Evolutionary conservation across 352 stramenopile species (phyloP), one percentile per base, ranked within the genome.

Genomic region (Globisporangium cederbergense): DNA sequence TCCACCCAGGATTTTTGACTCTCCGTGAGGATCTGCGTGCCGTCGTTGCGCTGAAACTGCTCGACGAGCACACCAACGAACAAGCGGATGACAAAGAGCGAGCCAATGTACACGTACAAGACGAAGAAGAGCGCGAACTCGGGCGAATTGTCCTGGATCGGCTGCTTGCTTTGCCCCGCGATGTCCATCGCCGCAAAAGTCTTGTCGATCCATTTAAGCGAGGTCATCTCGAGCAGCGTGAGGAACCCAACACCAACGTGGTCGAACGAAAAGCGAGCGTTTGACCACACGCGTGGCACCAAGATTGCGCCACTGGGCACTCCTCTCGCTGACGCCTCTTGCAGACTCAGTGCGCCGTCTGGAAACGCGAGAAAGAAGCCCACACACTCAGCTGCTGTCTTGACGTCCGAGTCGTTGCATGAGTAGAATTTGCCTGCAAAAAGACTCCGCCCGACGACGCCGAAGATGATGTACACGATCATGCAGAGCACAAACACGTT

Each of bases 41-140:
- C 84, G 52, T 91, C 90, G 66, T 93, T 93, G 43, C 84, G 84
- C 56, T 93, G 84, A 70, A 93, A 93, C 56, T 93, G 81, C 67
- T 93, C 84, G 9, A 91, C 84, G 11, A 93, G 76, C 20, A 93
- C 84, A 42, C 84, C 84, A 3, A 93, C 84, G 64, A 93, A 91
- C 14, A 93, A 62, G 14, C 84, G 80, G 28, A 93, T 89, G 58
- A 91, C 81, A 58, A 93, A 93, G 11, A 93, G 76, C 54, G 81
- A 78, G 25, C 84, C 84, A 30, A 93, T 67, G 67, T 90, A 93
- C 30, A 93, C 77, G 64, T 86, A 91, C 6, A 89, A 66, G 6
- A 93, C 71, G 62, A 91, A 93, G 68, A 91, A 93, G 34, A 88
- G 38, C 7, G 79, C 81, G 52, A 76, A 71, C 58, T 77, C 67